Base-by-base conservation (phyloP, 306 rosid genomes). In the Pyrus communis region DNA sequence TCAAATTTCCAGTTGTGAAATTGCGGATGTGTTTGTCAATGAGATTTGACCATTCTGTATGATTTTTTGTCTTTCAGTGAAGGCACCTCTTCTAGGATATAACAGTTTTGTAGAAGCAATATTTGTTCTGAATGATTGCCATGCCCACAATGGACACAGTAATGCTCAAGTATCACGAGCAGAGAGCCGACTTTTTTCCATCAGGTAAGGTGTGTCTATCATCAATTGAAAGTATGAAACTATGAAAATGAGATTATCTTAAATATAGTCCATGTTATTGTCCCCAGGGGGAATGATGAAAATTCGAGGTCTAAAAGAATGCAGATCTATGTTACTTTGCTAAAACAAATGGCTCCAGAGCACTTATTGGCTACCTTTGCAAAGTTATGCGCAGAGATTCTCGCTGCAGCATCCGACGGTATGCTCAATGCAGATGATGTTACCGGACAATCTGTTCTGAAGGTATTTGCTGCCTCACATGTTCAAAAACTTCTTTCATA, bases 261-360 rank as follows among this genome's bases (percentile, higher is more conserved):
- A 72, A 18, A 77, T 68, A 33, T 31, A 71, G 65, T 75, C 49
- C 54, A 60, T 66, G 14, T 70, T 35, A 43, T 71, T 79, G 33
- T 76, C 69, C 65, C 58, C 88, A 94, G 98, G 78, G 97, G 98
- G n/a, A 77, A 82, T 69, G 97, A 94, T 83, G 97, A 89, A 82
- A 77, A 57, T 45, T 84, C 90, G 42, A 91, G 95, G 90, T 87
- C 90, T 33, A 90, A 80, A 88, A 90, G 98, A 79, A 91, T 92
- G 96, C 91, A 89, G 62, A 88, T 92, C 58, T 92, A 94, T 85
- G 89, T 89, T 82, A 90, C 95, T 82, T 82, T 94, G 80, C 89
- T 94, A 46, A 91, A 92, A 85, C 96, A 90, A 89, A 91, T 94
- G 98, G 91, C 91, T 78, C 97, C 98, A 2, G 98, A 92, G 86